Conservation (phyloP, 345 rosid genomes). For the Trapa incisa region DNA sequence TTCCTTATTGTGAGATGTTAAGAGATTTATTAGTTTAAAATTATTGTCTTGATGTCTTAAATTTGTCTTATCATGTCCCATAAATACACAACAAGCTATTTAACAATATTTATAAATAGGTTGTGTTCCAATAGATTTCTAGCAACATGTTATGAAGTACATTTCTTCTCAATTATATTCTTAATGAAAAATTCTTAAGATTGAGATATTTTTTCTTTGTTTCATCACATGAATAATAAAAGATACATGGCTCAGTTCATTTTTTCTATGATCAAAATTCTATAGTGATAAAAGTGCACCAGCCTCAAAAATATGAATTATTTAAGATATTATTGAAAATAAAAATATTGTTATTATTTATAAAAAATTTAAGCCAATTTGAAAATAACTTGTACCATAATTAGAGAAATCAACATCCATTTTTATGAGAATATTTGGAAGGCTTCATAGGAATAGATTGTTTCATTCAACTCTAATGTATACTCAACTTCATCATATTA, state of each 20-base stretch:
- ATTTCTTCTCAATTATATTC: not conserved
- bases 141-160: not conserved
- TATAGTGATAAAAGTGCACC: not conserved
- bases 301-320: not conserved
- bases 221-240: too few relatives aligned
- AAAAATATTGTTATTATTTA: too few relatives aligned
- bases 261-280: not conserved
- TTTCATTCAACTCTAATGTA: not conserved
- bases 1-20: not conserved
- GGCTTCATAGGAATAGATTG: not conserved
- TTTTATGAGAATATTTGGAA: not conserved
- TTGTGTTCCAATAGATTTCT: not conserved
- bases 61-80: not conserved
- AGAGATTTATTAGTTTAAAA: not conserved
- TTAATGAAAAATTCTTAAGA: too few relatives aligned
- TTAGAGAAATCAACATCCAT: not conserved
- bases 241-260: not conserved
- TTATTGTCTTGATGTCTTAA: not conserved
- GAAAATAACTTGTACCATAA: not conserved
- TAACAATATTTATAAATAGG: not conserved
- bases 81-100: not conserved
- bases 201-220: not conserved
- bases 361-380: not conserved
- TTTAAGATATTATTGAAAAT: not conserved
- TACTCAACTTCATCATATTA: not conserved